Evolutionary conservation across 805 yeast genomes (phyloP), one percentile per base, ranked within the genome.

Genomic region (Kluyveromyces wickerhamii): DNA sequence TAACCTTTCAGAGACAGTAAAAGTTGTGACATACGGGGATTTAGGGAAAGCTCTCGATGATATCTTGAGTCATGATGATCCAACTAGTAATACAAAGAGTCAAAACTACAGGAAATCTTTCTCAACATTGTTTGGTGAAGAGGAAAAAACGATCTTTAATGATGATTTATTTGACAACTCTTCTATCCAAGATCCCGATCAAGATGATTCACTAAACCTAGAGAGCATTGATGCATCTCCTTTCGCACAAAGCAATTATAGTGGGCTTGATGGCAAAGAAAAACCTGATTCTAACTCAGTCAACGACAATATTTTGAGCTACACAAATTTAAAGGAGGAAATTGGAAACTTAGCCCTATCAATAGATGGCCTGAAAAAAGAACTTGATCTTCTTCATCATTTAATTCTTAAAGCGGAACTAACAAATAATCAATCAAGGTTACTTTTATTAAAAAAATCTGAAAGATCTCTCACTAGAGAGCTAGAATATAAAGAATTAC

Each of bases 341-440:
- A 83, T 88, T 28, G 63, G 63, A 2, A 68, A 64, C n/a, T 54
- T 87, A 11, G 63, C 70, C 2, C 54, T 63, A 2, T 83, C 78
- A 10, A 73, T 85, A 5, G 74, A 67, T 17, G 69, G 67, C 34
- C 58, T 83, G 17, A 65, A 67, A 23, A 71, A 72, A 38, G 95
- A 88, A 51, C 60, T 74, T 26, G 64, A 65, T 4, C 72, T 88
- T 16, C 57, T 89, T 25, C 73, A 70, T 10, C 79, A 89, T 4
- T 62, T 89, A 29, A 55, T 85, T 25, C 64, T 68, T 29, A 89
- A 89, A 51, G 95, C 96, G 0, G 94, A 85, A 47, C 61, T 89
- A 21, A 85, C 94, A 0, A 82, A 85, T 52, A 83, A 83, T 52
- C 59, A 71, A 5, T 67, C 75, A 4, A 92, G 87, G 49, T 60